A percentile compares a stretch with the other conserved stretches of the same genome.
These are phyloP conservation scores for Aspergillus quadrilineatus DNA, from an alignment of 2,329 filamentous ascomycete species.

Conservation along the genomic window DNA sequence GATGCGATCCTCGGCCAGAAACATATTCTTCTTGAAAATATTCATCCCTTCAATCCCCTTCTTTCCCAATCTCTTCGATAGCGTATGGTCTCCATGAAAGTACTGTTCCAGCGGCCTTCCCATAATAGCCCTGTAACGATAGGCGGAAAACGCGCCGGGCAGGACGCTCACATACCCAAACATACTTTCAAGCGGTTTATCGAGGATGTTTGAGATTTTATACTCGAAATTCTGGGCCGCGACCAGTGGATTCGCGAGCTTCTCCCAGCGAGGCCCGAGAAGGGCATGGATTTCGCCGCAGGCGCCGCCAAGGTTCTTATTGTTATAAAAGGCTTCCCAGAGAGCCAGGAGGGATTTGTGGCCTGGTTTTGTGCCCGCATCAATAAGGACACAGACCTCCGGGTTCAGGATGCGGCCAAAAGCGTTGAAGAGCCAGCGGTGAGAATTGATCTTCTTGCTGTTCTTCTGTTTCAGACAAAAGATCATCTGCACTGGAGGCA, in stretches of 20 bases:
- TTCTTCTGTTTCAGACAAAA: slow-evolving; percentile 99
- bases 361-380: slow-evolving; percentile 96
- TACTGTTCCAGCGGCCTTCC: slow-evolving; percentile 95
- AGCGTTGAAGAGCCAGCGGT: slow-evolving; percentile 97
- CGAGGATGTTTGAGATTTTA: slow-evolving; percentile 99
- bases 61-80: slow-evolving; percentile 91
- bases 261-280: slow-evolving; percentile 85
- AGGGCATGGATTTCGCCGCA: slow-evolving; percentile 99
- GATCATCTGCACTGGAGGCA: slow-evolving; percentile 98
- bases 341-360: slow-evolving; percentile 85
- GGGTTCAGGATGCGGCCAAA: slow-evolving; percentile 97
- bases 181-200: slow-evolving; percentile 94
- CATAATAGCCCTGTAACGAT: slow-evolving; percentile 97
- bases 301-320: slow-evolving; percentile 96
- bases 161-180: slow-evolving; percentile 98
- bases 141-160: slow-evolving; percentile 99
- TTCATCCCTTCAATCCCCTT: slow-evolving; percentile 99
- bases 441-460: slow-evolving; percentile 99
- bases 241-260: slow-evolving; percentile 86
- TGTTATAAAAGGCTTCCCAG: slow-evolving; percentile 99
- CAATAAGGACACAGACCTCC: slow-evolving; percentile 91
- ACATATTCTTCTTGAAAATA: slow-evolving; percentile 99
- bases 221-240: slow-evolving; percentile 99
- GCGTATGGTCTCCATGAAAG: slow-evolving; percentile 98
- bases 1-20: slow-evolving; percentile 99